A percentile compares a stretch with the other conserved stretches of the same genome.
Conservation (phyloP, 805 yeast species). For the Kregervanrija pseudodelftensis region DNA sequence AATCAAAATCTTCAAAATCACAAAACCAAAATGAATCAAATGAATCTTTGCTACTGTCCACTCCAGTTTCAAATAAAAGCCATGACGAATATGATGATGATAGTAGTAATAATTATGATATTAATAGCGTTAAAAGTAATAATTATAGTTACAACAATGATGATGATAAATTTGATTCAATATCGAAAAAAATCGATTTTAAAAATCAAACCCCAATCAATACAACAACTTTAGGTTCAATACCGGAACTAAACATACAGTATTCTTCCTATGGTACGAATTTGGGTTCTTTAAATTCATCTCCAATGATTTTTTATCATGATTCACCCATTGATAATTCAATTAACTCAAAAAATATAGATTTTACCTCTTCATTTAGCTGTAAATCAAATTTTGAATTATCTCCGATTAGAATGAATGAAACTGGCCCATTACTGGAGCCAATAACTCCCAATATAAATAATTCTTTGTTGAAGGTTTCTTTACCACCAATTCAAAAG, state of each 20-base stretch:
- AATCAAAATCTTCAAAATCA: constrained; percentile 2
- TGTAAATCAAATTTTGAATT: constrained; percentile 58
- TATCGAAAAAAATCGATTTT: neutral
- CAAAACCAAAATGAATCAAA: neutral
- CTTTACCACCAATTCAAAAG: constrained; percentile 13
- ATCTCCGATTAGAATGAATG: constrained; percentile 50
- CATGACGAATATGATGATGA: neutral
- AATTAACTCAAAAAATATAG: constrained; percentile 25
- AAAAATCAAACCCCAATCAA: constrained; percentile 4
- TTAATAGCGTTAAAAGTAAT: neutral
- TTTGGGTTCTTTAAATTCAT: constrained; percentile 3
- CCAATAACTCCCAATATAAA: constrained; percentile 48
- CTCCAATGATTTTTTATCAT: constrained; percentile 10
- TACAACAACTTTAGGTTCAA: constrained; percentile 2
- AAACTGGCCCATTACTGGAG: constrained; percentile 59
- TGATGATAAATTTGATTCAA: neutral
- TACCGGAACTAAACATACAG: constrained; percentile 7
- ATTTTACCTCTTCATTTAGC: constrained; percentile 60
- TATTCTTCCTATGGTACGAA: constrained; percentile 5
- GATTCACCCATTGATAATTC: constrained; percentile 21
- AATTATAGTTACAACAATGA: neutral
- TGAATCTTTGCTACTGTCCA: constrained; percentile 2
- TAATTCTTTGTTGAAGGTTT: constrained; percentile 5
- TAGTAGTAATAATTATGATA: neutral
- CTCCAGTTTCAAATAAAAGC: constrained; percentile 3